Evolutionary conservation across 768 basidiomycete genomes (phyloP), one percentile per base, ranked within the genome.

Genomic region (Trametes elegans): DNA sequence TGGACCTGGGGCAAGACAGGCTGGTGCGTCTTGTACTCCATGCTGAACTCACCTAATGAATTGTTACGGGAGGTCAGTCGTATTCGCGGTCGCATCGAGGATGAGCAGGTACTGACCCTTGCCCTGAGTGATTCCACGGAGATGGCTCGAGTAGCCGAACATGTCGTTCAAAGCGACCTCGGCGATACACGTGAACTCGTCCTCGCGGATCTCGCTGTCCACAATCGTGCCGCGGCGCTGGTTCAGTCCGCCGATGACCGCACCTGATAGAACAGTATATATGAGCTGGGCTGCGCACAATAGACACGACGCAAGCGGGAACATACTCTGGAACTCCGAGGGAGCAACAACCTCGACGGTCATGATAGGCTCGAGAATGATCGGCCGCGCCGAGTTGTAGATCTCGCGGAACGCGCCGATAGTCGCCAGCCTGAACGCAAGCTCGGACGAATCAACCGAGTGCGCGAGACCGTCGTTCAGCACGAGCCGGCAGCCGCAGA

Each of bases 291-390:
- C 2, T 21, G 21, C 9, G 23, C 14, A 11, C 7, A 1, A 4
- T 9, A 4, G 24, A 29, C 23, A 35, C 16, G 14, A 47, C 19
- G 10, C 48, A 24, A 6, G 16, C 6, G 35, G 24, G 7, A 13
- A 74, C 77, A 47, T 68, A 79, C 89, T 88, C 70, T 99, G 97
- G 80, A 98, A 99, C 68, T 99, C 97, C 11, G 83, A 78, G 2
- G 97, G 97, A 0, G 96, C 95, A 34, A 98, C 87, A 24, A 98
- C 92, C 65, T 99, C 96, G 32, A 99, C 96, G 14, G 83, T 90
- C 96, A 99, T 99, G 73, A 98, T 88, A n/a, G 96, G 96, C 68
- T 99, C 96, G 35, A 99, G 74, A 52, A 99, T 87, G 48, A 92
- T 85, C 0, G 92, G 85, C 47, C 76, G 76, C 40, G 91, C 86